Evolutionary conservation across 495 filamentous ascomycete genomes (phyloP).

Genomic region (Penicillium parvum): DNA sequence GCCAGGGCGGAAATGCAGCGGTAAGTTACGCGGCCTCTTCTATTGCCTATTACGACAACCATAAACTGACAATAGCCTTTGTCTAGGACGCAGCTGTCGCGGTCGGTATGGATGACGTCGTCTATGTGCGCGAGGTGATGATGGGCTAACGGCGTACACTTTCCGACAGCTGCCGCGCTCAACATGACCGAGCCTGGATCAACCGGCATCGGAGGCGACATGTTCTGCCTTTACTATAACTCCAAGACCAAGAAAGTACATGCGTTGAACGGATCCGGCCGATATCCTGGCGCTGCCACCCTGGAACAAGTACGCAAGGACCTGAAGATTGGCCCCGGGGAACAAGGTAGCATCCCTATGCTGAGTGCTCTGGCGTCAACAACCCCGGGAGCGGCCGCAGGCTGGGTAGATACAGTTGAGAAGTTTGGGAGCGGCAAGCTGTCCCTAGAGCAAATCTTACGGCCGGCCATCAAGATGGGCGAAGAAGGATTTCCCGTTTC

Average conservation of each 20-base stretch:
- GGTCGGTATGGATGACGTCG: conserved; percentile 47
- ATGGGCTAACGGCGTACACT: neutral
- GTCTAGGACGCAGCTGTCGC: conserved; percentile 88
- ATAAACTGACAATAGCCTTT: neutral
- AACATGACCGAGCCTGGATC: conserved; percentile 92
- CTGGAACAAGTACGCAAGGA: conserved; percentile 65
- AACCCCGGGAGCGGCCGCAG: conserved; percentile 85
- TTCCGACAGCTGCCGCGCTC: conserved; percentile 64
- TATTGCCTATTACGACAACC: neutral
- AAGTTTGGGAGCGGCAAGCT: conserved; percentile 88
- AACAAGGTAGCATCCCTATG: conserved; percentile 65
- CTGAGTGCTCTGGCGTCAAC: conserved; percentile 75
- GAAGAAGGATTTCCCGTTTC: conserved; percentile 89
- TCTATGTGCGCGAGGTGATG: neutral
- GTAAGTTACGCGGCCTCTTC: conserved; percentile 45
- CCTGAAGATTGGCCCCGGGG: conserved; percentile 60
- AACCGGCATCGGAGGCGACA: conserved; percentile 96
- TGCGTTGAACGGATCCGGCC: conserved; percentile 87
- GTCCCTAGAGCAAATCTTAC: conserved; percentile 69
- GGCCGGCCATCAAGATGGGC: conserved; percentile 78
- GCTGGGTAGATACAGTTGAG: conserved; percentile 90
- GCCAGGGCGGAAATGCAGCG: conserved; percentile 87
- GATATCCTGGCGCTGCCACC: conserved; percentile 64
- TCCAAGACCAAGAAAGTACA: conserved; percentile 75
- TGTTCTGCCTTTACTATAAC: conserved; percentile 95